Base-by-base conservation (phyloP, 129 eudicot species). In the carrot (Daucus carota) region DNA sequence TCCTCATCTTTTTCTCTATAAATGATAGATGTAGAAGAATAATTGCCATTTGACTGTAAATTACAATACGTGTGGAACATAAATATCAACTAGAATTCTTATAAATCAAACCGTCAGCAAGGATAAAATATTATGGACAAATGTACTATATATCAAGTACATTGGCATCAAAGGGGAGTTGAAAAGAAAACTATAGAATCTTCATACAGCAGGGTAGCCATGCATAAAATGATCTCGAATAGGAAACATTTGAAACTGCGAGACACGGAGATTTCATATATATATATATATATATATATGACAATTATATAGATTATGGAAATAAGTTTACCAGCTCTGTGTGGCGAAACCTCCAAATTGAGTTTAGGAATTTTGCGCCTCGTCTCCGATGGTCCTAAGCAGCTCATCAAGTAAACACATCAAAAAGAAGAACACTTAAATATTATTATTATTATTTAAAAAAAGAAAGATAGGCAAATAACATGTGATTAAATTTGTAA, bases 311-410 rank as follows among this genome's bases (percentile, higher is more conserved):
- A 3, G 20, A 62, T 28, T 6, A 63, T 63, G 11, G 34, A 76
- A 9, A 12, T 36, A 26, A 76, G 77, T 70, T 81, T 86, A 92
- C 98, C 98, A 66, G 98, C 98, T 90, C 98, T 85, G 73, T 92
- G 98, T 59, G 98, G 96, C 42, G 98, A 92, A 79, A 92, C 87
- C 77, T 92, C 93, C 68, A 85, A 77, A 82, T 87, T 90, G 69
- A 90, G 79, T 73, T 84, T 90, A 79, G 77, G 89, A 79, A 82
- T 72, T 80, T 86, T 88, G 72, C 83, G 79, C 62, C 74, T 83
- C 32, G 82, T 76, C 47, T 74, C 77, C 29, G 63, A 33, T 69
- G 69, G 66, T 81, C 91, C 93, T 86, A 71, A 71, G 24, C 6
- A 76, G 73, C 24, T 46, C 54, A 78, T 70, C 72, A 70, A 33